Base-by-base conservation (phyloP, 805 yeast species). In the Candida endomychidarum region DNA sequence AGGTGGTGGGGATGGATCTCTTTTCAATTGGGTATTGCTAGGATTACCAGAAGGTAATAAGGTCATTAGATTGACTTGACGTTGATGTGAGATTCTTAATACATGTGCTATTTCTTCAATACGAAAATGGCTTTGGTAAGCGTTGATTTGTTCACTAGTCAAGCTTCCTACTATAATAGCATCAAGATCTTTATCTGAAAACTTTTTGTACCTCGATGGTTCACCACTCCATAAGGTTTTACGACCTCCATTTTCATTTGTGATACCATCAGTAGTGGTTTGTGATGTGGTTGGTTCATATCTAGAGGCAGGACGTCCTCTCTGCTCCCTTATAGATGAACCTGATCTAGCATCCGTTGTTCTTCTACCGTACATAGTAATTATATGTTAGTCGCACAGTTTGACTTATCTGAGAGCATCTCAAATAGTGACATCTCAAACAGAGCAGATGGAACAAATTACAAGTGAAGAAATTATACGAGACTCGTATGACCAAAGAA, bases 1-100 rank as follows among this genome's bases (percentile, higher is more conserved):
- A 1, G 99, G 99, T 2, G 96, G 89, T 0, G 98, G 98, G 2
- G 96, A 86, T 0, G 90, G 88, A 2, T 95, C 86, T 45, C 78
- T 50, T 37, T 56, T 50, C 2, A 34, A 2, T 3, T 32, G 16
- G 9, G 30, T 15, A 48, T 64, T 70, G 38, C 63, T 65, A 0
- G 77, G 72, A 36, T 53, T 49, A 12, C 59, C 58, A 8, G 72
- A 66, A 0, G 83, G 83, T 8, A 75, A 66, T 11, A 76, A 63
- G 25, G 73, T 75, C 38, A 75, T 64, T n/a, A 74, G 60, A 11
- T 73, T 60, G 17, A 43, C 26, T 17, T 48, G 57, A 26, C 45
- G 57, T 26, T 53, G 54, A 18, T 56, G 58, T 7, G 70, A 52
- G 7, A 38, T 41, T 34, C 72, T 56, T 28, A 91, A 61, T 42